These are phyloP conservation scores for Sordaria brevicollis DNA, from an alignment of 495 filamentous ascomycete species.

Conservation along the genomic window DNA sequence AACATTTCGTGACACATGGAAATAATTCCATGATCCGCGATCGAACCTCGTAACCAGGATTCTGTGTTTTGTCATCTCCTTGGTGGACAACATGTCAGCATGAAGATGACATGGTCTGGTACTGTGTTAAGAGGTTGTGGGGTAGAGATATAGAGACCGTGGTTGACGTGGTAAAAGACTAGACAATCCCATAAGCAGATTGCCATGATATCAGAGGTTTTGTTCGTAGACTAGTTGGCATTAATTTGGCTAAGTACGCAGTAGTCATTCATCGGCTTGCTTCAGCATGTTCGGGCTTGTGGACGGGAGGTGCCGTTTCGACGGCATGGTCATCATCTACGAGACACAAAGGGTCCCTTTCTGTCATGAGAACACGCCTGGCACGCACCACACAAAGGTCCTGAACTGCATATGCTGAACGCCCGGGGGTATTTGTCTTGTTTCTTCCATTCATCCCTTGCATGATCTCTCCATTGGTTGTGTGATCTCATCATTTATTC, in stretches of 20 bases:
- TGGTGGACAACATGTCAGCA: no score
- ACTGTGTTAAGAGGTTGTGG: neutral
- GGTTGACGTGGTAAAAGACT: neutral
- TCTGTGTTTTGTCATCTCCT: neutral
- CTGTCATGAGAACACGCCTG: neutral
- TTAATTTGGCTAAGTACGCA: neutral
- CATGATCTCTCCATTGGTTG: conserved; percentile 29
- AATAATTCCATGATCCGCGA: no score
- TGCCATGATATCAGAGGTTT: neutral
- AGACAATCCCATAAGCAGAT: neutral
- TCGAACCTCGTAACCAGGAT: no score
- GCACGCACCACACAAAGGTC: neutral
- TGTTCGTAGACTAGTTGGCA: neutral
- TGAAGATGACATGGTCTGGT: no score
- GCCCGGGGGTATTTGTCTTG: conserved; percentile 20
- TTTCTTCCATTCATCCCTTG: conserved; percentile 23
- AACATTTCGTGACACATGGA: no score
- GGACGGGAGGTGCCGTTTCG: neutral
- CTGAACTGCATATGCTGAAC: neutral
- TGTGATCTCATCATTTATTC: conserved; percentile 28
- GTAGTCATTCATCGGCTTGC: neutral
- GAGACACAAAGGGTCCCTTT: neutral
- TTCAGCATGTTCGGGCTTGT: neutral
- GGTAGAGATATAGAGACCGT: neutral
- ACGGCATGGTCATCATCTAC: neutral